Base-by-base conservation (phyloP, 352 stramenopile genomes). In the Globisporangium iwayamae region DNA sequence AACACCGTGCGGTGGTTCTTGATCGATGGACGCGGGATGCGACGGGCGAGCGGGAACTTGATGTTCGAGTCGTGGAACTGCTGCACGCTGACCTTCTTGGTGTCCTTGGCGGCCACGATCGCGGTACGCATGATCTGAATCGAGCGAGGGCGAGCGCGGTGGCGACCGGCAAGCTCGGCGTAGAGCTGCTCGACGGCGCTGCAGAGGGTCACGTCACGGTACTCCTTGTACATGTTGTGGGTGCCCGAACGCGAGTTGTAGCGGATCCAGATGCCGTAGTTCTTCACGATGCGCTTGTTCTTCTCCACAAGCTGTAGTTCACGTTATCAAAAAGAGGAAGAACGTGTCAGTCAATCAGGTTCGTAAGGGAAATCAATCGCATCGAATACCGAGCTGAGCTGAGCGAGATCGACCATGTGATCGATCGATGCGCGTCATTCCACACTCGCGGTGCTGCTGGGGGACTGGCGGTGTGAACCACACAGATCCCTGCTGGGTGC, bases 201-300 rank as follows among this genome's bases (percentile, higher is more conserved):
- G 68, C 96, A 98, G 55, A 99, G 86, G 56, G 90, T 98, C 65
- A 98, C 76, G 73, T 99, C 96, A 85, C 98, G 91, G 96, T 99
- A 99, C 89, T 99, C 98, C 83, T 99, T 98, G 96, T 99, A 99
- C 98, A 99, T 99, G 90, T 99, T 99, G 93, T 99, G 98, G 50
- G 98, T 99, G 75, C 98, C 98, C 62, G 93, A 99, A 73, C 97
- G 94, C 63, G 96, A 99, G 85, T 99, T 98, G 88, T 99, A 99
- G 69, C 97, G 94, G 71, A 99, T 96, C 96, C 97, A 99, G 79
- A 99, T 98, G 73, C 95, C 96, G 85, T 99, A 99, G 90, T 99
- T 99, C 82, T 99, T 99, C 68, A 99, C 86, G 46, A 98, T 91
- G 75, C 89, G 93, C 54, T 87, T 83, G 84, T 99, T 99, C 91